Conservation (phyloP, 2,329 filamentous ascomycete genomes). For the Didymella lethalis region DNA sequence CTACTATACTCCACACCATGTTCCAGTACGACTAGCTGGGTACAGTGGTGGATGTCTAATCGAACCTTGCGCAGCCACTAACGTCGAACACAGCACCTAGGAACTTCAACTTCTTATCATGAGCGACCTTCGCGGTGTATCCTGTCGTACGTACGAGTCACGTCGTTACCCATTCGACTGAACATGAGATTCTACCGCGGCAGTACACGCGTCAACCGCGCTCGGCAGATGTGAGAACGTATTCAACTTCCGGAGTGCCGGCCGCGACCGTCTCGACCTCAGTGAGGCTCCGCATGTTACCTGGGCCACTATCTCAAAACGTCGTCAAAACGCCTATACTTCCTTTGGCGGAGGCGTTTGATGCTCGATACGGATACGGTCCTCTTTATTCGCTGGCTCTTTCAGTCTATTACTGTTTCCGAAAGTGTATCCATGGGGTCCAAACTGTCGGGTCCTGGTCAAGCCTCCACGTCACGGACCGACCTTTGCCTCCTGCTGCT, state of each 20-base stretch:
- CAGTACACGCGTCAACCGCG: neutral
- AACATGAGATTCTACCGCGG: neutral
- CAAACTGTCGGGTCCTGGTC: slow-evolving; percentile 16
- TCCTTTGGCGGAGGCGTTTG: neutral
- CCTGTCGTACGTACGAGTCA: slow-evolving; percentile 5
- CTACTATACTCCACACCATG: neutral
- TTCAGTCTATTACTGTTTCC: neutral
- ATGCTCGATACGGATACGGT: neutral
- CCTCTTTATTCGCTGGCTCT: neutral
- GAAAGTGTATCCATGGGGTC: slow-evolving; percentile 8
- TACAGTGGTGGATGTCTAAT: neutral
- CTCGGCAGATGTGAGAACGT: slow-evolving; percentile 8
- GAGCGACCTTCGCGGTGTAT: neutral
- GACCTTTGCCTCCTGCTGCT: neutral
- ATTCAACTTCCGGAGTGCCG: neutral
- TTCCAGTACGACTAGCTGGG: slow-evolving; percentile 8
- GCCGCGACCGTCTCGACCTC: neutral
- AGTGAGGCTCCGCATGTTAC: neutral
- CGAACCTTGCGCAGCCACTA: neutral
- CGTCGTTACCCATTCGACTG: neutral
- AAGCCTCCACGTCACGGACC: slow-evolving; percentile 18
- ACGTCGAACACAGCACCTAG: neutral
- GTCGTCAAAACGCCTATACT: neutral
- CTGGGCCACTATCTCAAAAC: neutral
- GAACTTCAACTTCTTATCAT: neutral